Percentiles rank a stretch among this genome's conserved stretches.
phyloP scores from a whole-genome alignment of 108 stramenopile species.

The Discostella stelligeroides region DNA sequence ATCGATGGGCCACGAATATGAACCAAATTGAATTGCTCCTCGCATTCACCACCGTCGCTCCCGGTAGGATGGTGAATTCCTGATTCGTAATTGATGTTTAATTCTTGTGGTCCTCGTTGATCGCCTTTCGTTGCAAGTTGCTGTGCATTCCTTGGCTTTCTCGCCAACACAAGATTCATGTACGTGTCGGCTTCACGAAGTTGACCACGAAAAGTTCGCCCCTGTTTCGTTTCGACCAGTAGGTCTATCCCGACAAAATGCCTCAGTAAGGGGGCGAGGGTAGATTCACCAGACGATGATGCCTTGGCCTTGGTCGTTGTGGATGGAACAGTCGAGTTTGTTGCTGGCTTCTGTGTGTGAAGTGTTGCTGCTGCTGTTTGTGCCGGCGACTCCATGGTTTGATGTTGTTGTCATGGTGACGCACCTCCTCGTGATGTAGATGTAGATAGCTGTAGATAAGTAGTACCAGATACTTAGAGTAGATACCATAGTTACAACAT shows the following conservation, averaged over 20 bases:
- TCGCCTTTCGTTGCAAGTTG: not conserved
- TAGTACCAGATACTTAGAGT: too few relatives aligned
- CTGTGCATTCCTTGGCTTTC: not conserved
- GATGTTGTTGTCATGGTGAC: too few relatives aligned
- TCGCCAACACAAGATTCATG: conserved; percentile 71
- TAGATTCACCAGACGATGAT: conserved; percentile 10
- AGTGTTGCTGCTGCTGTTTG: not conserved
- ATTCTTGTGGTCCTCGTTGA: conserved; percentile 1
- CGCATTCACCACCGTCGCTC: not conserved
- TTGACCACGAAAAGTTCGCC: conserved; percentile 57
- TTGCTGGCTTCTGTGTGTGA: not conserved
- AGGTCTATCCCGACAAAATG: conserved; percentile 68
- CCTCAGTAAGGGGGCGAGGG: conserved; percentile 51
- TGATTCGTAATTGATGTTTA: not conserved
- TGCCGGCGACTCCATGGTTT: not conserved
- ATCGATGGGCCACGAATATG: conserved; percentile 75
- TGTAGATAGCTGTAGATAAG: too few relatives aligned
- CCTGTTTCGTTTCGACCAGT: conserved; percentile 77
- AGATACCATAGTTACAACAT: too few relatives aligned
- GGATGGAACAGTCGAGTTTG: not conserved
- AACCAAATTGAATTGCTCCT: conserved; percentile 26
- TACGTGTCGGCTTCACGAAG: conserved; percentile 60
- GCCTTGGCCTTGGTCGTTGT: not conserved
- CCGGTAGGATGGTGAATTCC: not conserved
- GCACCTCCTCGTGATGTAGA: too few relatives aligned